Conservation (phyloP, 371 early-diverging fungal species). For the Apophysomyces elegans region DNA sequence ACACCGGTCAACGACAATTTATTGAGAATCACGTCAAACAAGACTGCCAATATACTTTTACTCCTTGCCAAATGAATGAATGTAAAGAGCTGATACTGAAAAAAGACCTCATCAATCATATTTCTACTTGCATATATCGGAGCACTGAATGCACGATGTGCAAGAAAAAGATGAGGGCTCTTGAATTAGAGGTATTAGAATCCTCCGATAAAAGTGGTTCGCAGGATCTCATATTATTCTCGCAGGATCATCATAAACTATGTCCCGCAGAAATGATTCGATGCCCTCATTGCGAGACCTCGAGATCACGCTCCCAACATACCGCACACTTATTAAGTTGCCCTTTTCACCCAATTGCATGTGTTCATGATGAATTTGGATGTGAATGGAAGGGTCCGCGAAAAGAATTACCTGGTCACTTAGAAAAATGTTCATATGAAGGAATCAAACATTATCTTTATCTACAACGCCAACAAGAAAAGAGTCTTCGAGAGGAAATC, state of each 20-base stretch:
- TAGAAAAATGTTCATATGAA: constrained; percentile 61
- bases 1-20: constrained; percentile 64
- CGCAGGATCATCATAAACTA: constrained; percentile 58
- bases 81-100: constrained; percentile 62
- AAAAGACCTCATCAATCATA: constrained; percentile 59
- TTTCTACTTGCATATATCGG: constrained; percentile 62
- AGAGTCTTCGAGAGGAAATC: constrained; percentile 52
- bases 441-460: constrained; percentile 60
- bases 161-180: constrained; percentile 50
- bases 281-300: constrained; percentile 64
- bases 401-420: constrained; percentile 44
- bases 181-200: constrained; percentile 51
- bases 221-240: background rate
- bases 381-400: constrained; percentile 68
- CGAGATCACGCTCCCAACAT: constrained; percentile 53
- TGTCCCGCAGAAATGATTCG: constrained; percentile 64
- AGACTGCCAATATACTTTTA: constrained; percentile 61
- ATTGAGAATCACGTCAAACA: constrained; percentile 60
- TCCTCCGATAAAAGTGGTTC: background rate
- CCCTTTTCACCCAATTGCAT: constrained; percentile 52
- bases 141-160: constrained; percentile 68
- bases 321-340: constrained; percentile 57
- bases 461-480: constrained; percentile 51
- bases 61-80: constrained; percentile 61
- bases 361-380: constrained; percentile 58